Evolutionary conservation across 1,139 yeast species (phyloP).

Genomic region (Diutina siamensis): DNA sequence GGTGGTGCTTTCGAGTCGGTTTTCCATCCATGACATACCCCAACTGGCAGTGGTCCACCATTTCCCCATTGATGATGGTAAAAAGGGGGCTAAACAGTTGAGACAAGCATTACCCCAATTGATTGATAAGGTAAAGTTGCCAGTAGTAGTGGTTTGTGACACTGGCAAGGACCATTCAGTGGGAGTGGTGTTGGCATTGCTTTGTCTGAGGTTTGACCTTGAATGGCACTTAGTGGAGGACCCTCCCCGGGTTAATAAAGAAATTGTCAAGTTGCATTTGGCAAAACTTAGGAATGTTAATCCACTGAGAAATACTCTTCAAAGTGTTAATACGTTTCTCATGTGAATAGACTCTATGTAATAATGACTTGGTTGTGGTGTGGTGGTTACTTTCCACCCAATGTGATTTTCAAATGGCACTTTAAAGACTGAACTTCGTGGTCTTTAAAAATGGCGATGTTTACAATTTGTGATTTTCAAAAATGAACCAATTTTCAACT

Average conservation of each 20-base stretch:
- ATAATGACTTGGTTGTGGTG: no score
- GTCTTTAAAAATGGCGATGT: no score
- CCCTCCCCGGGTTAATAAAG: slow-evolving; percentile 30
- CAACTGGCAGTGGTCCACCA: neutral
- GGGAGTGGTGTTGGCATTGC: slow-evolving; percentile 42
- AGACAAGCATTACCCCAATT: slow-evolving; percentile 31
- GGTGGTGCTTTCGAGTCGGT: neutral
- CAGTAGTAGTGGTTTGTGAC: slow-evolving; percentile 41
- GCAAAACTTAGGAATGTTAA: slow-evolving; percentile 44
- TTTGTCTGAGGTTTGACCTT: slow-evolving; percentile 34
- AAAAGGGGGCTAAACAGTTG: slow-evolving; percentile 52
- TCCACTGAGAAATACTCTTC: slow-evolving; percentile 71
- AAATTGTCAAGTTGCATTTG: slow-evolving; percentile 44
- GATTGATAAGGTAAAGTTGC: slow-evolving; percentile 8
- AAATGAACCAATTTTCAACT: no score
- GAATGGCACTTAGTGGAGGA: slow-evolving; percentile 21
- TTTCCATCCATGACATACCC: neutral
- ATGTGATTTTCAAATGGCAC: no score
- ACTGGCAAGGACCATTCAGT: slow-evolving; percentile 56
- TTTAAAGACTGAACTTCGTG: no score
- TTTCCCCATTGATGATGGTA: slow-evolving; percentile 27
- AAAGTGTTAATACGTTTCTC: slow-evolving; percentile 43
- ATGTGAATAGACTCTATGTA: slow-evolving; percentile 11
- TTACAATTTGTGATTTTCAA: no score
- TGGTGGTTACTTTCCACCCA: no score